Conservation (phyloP, 2,329 filamentous ascomycete species). For the Fusarium sp. region DNA sequence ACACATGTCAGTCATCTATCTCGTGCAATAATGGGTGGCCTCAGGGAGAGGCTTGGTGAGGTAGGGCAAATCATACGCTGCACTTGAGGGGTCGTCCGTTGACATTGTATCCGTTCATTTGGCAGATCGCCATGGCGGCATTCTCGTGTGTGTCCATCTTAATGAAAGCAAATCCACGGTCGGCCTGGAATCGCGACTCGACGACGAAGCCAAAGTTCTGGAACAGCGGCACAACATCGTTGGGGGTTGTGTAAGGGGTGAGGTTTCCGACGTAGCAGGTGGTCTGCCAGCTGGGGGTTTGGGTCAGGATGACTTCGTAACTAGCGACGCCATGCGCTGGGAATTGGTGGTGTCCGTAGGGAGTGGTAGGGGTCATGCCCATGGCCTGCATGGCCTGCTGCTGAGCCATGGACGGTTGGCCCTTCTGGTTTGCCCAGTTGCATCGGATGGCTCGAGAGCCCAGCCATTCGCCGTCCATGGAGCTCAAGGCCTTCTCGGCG, state of each 20-base stretch:
- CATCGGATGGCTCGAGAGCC: constrained; percentile 97
- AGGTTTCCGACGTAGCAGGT: constrained; percentile 98
- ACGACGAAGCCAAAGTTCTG: constrained; percentile 98
- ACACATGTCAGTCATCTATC: constrained; percentile 33
- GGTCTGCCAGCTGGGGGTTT: constrained; percentile 98
- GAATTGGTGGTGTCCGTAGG: constrained; percentile 97
- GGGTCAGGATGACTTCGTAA: constrained; percentile 95
- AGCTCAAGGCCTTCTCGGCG: constrained; percentile 94
- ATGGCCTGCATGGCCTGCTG: constrained; percentile 97
- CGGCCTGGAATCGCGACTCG: constrained; percentile 97
- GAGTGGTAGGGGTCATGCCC: constrained; percentile 97
- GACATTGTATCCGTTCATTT: constrained; percentile 97
- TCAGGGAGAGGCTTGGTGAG: background rate
- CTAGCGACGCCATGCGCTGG: constrained; percentile 96
- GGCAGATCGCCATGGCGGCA: constrained; percentile 97
- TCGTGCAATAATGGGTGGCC: background rate
- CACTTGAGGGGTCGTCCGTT: constrained; percentile 97
- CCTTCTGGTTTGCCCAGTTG: constrained; percentile 99
- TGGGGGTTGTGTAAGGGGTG: constrained; percentile 96
- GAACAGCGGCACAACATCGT: constrained; percentile 96
- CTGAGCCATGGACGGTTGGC: constrained; percentile 98
- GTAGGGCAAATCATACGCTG: constrained; percentile 76
- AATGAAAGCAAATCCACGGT: constrained; percentile 97
- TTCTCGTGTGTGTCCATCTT: constrained; percentile 99
- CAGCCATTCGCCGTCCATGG: constrained; percentile 99